Base-by-base conservation (phyloP, 2,329 filamentous ascomycete genomes). In the Tolypocladium tundrense region DNA sequence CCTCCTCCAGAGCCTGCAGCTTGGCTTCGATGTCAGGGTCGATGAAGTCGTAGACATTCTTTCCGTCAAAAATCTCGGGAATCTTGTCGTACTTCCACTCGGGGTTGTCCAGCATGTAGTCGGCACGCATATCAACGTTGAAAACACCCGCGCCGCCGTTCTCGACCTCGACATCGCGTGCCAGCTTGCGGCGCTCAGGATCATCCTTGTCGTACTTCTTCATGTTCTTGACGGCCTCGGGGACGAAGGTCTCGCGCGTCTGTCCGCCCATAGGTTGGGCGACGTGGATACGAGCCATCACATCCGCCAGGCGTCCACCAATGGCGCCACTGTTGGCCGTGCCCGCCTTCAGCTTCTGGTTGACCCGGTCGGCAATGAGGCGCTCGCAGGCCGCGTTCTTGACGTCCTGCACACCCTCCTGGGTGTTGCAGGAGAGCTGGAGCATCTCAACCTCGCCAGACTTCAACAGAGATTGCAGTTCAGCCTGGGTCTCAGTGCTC, bases 71-170 rank as follows among this genome's bases (percentile, higher is more conserved):
- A 54, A 97, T 81, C 75, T 99, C 94, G 39, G 94, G 94, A 57
- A 97, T 89, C 75, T 89, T 91, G 77, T 99, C 95, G 71, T 96
- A 84, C 73, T 96, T 96, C 94, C 94, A 97, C 59, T 94, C 91
- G 48, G 88, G 84, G 70, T 97, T 85, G 62, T 88, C 90, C 62
- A 97, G 85, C 19, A 91, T 75, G 73, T 96, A 99, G 69, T 94
- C 89, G 70, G 90, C 85, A 72, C 90, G 88, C 68, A 97, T 82
- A 70, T 99, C 91, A 67, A 97, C 86, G 72, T 91, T 97, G 84
- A 88, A 97, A 54, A 99, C 94, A 76, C 95, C 94, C 48, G 94
- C 89, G 67, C 94, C 94, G 58, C 94, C 94, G 60, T 96, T 90
- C 75, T 96, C 90, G 67, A 87, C 90, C 74, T 99, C 91, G 62